Evolutionary conservation across 495 filamentous ascomycete genomes (phyloP).

Genomic region (Choiromyces venosus): DNA sequence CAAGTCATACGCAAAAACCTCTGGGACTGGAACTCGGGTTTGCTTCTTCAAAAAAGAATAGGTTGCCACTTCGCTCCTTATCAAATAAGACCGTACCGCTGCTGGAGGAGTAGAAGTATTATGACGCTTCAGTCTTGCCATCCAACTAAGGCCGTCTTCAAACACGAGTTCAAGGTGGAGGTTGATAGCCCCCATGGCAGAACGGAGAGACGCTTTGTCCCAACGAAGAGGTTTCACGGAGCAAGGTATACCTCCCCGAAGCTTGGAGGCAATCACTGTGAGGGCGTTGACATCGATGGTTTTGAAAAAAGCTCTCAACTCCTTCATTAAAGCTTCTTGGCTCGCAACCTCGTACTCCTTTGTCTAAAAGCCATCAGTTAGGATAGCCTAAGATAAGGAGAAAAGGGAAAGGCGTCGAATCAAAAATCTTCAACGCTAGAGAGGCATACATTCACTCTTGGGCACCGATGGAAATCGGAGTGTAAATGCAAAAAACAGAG

Average conservation of each 20-base stretch:
- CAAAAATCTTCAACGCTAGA: neutral
- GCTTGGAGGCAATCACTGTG: constrained; percentile 16
- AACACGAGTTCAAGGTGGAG: constrained; percentile 41
- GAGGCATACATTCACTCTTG: constrained; percentile 28
- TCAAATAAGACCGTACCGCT: constrained; percentile 25
- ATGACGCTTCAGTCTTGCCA: constrained; percentile 37
- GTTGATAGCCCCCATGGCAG: constrained; percentile 31
- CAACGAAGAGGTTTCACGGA: neutral
- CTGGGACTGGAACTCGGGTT: constrained; percentile 42
- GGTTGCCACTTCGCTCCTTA: constrained; percentile 45
- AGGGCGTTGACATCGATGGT: constrained; percentile 15
- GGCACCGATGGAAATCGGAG: constrained; percentile 29
- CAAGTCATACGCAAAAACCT: constrained; percentile 30
- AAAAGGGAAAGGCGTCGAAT: neutral
- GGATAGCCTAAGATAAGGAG: neutral
- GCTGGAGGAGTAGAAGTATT: constrained; percentile 20
- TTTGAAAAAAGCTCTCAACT: constrained; percentile 15
- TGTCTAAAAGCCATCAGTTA: constrained; percentile 9
- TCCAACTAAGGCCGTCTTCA: constrained; percentile 41
- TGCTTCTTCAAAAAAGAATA: constrained; percentile 43
- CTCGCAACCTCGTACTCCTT: constrained; percentile 24
- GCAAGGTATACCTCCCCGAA: constrained; percentile 23
- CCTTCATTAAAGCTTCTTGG: constrained; percentile 24
- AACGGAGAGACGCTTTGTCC: constrained; percentile 4
- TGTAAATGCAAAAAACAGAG: constrained; percentile 29